Evolutionary conservation across 805 yeast species (phyloP), one percentile per base, ranked within the genome.

Genomic region (Isabelozyma rhagii): DNA sequence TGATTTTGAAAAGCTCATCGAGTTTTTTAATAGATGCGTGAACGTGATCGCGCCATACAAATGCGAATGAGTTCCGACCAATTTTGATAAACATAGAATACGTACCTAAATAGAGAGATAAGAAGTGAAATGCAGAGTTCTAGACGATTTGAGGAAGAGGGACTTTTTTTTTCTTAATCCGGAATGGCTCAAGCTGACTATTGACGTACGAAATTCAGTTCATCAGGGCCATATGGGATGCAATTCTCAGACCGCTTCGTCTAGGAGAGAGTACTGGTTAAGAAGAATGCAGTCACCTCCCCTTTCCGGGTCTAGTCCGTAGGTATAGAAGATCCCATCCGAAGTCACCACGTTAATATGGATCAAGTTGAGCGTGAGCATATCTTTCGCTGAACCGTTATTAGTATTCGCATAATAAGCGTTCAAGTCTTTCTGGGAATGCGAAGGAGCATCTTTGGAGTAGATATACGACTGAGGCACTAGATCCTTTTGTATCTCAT

Each of bases 241-340:
- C 25, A 21, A 21, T 21, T 2, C 6, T 21, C 25, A 39, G 10
- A 14, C 41, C 17, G 44, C 47, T 46, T 57, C 63, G 29, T 69
- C 76, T 29, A 72, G 60, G 41, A 87, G 69, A 5, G 85, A 78
- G 60, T 83, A 85, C 60, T 89, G 96, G 52, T 84, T 82, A 48
- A 88, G 71, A 52, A 90, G 71, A 39, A 86, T 81, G 68, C 98
- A 93, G 62, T 92, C 97, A 2, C 99, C 99, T 1, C 98, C 98
- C 47, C 92, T 70, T 52, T 85, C 96, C 0, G 94, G 85, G 53
- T 90, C 94, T 43, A 93, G 70, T 2, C 85, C 85, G 65, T 89
- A 93, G 46, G 87, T 88, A 59, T 85, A 87, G 56, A 88, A 86
- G 55, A 79, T 81, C 0, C 98, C 98, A 49, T 84, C 88, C 0